Base-by-base conservation (phyloP, 495 filamentous ascomycete species). In the Neurospora intermedia region DNA sequence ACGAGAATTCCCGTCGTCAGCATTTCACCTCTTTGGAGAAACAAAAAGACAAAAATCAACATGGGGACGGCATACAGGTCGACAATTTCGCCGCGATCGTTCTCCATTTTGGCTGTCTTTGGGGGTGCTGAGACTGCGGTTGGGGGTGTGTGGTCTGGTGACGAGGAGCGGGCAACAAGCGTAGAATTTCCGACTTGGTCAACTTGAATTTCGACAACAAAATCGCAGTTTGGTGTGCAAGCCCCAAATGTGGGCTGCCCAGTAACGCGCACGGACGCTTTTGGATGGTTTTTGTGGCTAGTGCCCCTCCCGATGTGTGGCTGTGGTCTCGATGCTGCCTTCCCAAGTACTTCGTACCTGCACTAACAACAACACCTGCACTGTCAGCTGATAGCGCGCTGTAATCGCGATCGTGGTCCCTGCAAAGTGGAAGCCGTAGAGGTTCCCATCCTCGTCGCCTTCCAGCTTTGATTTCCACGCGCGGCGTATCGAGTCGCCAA, bases 31-130 rank as follows among this genome's bases (percentile, higher is more conserved):
- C n/a, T 6, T n/a, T 20, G n/a, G 1, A 5, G n/a, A n/a, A n/a
- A n/a, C n/a, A 1, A 0, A 39, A 2, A 13, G 4, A 31, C 5
- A 38, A 38, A 23, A 54, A 43, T 73, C n/a, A 27, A 59, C 59
- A 59, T 69, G 54, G 54, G 43, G 72, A 69, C 86, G 89, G 70
- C 46, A 81, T 90, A 98, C 93, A 99, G 93, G 87, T 99, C 96
- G 85, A 98, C 96, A 86, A 98, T 93, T 83, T 98, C 94, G 89
- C 96, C 95, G 74, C 78, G 77, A 76, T 83, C 81, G 81, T 83
- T 83, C 76, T 83, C 81, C 81, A 83, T 83, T 39, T 76, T 82
- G 73, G 78, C 80, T 76, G 70, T 70, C 78, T 74, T 75, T 75
- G 72, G 75, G 76, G 73, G 77, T 76, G 70, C 73, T 78, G 77